Conservation (phyloP, 73 alveolate species). For the Paramecium bursaria region DNA sequence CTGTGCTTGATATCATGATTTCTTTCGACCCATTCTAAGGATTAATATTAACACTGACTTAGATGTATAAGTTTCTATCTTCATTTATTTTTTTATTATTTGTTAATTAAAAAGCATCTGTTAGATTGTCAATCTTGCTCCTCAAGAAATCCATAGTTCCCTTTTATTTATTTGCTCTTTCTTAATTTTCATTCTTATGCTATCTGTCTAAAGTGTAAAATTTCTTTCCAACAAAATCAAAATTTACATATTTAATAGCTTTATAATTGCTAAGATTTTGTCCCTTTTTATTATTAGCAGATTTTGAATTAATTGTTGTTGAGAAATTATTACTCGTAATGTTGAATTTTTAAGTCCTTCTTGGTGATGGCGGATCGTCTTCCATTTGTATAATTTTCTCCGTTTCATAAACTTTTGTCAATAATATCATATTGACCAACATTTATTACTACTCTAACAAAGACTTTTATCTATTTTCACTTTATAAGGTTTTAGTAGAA, state of each 20-base stretch:
- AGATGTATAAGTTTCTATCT: slow-evolving; percentile 26
- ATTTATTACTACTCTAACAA: background rate
- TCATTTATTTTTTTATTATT: slow-evolving; percentile 36
- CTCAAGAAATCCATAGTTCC: slow-evolving; percentile 35
- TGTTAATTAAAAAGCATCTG: slow-evolving; percentile 8
- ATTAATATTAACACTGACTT: slow-evolving; percentile 60
- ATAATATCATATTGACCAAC: background rate
- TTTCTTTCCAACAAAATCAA: slow-evolving; percentile 58
- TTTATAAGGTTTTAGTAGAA: too few relatives aligned
- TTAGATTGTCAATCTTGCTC: slow-evolving; percentile 33
- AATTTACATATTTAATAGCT: slow-evolving; percentile 27
- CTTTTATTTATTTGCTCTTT: background rate
- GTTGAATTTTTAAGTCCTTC: too few relatives aligned
- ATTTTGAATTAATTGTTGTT: background rate
- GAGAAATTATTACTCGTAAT: too few relatives aligned
- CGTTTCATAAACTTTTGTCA: background rate
- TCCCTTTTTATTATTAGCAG: background rate
- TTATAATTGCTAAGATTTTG: slow-evolving; percentile 38
- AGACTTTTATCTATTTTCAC: background rate
- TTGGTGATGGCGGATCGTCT: background rate
- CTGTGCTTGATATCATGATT: slow-evolving; percentile 57
- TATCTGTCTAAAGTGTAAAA: slow-evolving; percentile 14
- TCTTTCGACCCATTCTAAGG: slow-evolving; percentile 70
- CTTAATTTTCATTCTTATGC: slow-evolving; percentile 47
- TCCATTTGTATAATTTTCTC: background rate